Conservation (phyloP, 305 asterid species). For the Solanum chacoense region DNA sequence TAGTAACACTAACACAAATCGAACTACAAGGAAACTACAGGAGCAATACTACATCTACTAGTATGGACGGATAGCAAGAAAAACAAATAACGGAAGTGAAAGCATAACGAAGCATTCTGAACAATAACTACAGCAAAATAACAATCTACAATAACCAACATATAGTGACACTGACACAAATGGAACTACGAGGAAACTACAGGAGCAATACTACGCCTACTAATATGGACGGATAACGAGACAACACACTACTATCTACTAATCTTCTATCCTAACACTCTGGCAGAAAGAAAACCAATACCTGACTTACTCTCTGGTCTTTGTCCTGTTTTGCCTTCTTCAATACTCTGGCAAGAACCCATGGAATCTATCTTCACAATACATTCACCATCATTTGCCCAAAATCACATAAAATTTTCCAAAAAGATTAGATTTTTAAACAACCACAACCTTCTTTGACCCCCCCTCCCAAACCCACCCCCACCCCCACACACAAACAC, state of each 20-base stretch:
- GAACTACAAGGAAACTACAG: neutral
- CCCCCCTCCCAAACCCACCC: neutral
- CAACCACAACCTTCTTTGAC: neutral
- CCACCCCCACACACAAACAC: neutral
- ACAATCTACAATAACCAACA: neutral
- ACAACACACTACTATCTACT: neutral
- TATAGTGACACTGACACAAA: neutral
- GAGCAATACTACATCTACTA: neutral
- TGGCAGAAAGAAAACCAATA: neutral
- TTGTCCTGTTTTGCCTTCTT: constrained; percentile 22
- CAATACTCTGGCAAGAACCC: constrained; percentile 39
- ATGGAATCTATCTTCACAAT: constrained; percentile 1
- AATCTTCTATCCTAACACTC: neutral
- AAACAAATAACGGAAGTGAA: neutral
- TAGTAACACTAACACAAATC: neutral
- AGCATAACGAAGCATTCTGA: neutral
- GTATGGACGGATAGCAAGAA: neutral
- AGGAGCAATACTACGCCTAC: neutral
- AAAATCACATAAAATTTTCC: neutral
- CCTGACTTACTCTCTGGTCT: constrained; percentile 20
- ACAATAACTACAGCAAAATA: neutral
- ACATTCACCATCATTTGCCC: constrained; percentile 8
- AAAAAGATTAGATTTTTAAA: neutral
- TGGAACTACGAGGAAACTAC: neutral
- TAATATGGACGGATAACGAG: neutral